Base-by-base conservation (phyloP, 169 alveolate species). In the Plasmodium cynomolgi region DNA sequence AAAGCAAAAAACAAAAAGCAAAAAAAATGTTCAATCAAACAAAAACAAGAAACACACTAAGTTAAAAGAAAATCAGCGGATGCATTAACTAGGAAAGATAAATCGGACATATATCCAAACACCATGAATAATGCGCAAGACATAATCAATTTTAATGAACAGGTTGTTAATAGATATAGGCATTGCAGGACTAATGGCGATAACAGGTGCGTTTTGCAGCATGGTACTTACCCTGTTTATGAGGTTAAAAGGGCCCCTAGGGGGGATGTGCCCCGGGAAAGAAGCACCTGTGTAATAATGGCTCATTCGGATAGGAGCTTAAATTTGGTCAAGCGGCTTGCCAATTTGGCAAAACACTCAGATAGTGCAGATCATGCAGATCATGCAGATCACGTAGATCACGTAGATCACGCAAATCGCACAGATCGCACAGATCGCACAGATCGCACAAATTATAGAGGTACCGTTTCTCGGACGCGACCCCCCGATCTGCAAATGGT, bases 21-120 rank as follows among this genome's bases (percentile, higher is more conserved):
- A 84, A 84, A 23, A 72, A 84, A 73, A 84, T 84, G 92, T 34
- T 84, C 75, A 71, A 71, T 72, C 62, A 84, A 71, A 84, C 54
- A 71, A 84, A 84, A 71, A 26, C 9, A 84, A 84, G 82, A 13
- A 81, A 47, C 56, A 84, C 92, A 71, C 58, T 11, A 84, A 72
- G 33, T 84, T 84, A 81, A 84, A 68, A 73, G 58, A 34, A 44
- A 71, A 37, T 34, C 39, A 71, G 73, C 17, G 73, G 75, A 73
- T 84, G 82, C 29, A 71, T 71, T 71, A 26, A 72, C 68, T 71
- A 84, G 83, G 75, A 23, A 84, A 20, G 56, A 8, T 73, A 84
- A 72, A 84, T 68, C 92, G 75, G 29, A 84, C 47, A 84, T 26
- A 39, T 26, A 71, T 29, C 71, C 20, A 39, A 23, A 9, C 72